Evolutionary conservation across 2,329 filamentous ascomycete genomes (phyloP), one percentile per base, ranked within the genome.

Genomic region (Cladosporium sp.): DNA sequence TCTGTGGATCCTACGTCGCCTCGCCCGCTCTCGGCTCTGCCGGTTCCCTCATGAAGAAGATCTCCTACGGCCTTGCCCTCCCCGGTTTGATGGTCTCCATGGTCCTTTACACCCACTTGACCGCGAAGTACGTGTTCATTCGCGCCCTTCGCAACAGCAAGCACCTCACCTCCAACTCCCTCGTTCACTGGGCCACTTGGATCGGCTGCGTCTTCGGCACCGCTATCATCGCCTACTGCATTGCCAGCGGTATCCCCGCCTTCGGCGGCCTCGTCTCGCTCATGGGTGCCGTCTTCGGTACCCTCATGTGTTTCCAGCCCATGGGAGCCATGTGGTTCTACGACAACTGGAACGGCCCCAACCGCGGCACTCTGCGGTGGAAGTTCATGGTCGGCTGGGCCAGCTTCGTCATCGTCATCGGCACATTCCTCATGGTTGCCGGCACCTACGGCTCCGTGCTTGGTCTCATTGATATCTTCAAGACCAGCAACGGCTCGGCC

Each of bases 1-100:
- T 81, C 79, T 88, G 86, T 69, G 88, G 87, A 5, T 78, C 84
- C 67, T 89, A 83, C 83, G 86, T 89, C 5, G 85, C 87, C 0
- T 85, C 82, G 2, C 88, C 88, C 0, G 85, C 86, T 1, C 81
- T 89, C 0, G 87, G 87, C 26, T 86, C 82, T 40, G 87, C 87
- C 0, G 87, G 87, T 12, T 78, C 79, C 5, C 82, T 80, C 0
- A 79, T 89, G 69, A 88, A 89, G 78, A 88, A 86, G 73, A 80
- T 89, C 0, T 77, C 85, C 0, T 89, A 89, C 69, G 87, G 86
- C 5, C 79, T 89, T 55, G 87, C 81, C 3, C 72, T 88, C 7
- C 78, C 83, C 6, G 85, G 85, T 2, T 78, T 89, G 3, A 75
- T 84, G 37, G 82, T 88, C 57, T 81, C 80, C 64, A 80, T 78